These are phyloP conservation scores for Lupinus albus DNA, from an alignment of 306 rosid genomes.

Conservation along the genomic window DNA sequence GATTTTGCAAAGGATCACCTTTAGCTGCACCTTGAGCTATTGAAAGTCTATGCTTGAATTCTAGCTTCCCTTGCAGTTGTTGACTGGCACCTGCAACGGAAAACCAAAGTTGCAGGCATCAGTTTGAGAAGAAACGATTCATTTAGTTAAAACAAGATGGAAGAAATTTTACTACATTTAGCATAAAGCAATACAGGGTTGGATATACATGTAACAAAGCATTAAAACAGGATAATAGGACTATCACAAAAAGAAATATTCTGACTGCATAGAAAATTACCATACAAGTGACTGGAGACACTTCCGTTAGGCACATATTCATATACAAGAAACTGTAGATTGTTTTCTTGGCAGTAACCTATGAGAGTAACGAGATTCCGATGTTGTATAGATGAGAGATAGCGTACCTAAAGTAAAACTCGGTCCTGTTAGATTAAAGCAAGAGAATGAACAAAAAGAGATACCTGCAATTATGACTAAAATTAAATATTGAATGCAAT, in stretches of 20 bases:
- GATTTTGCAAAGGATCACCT: slow-evolving; percentile 99
- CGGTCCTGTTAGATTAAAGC: slow-evolving; percentile 45
- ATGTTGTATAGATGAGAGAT: slow-evolving; percentile 77
- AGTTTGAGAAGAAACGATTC: slow-evolving; percentile 27
- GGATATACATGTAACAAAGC: slow-evolving; percentile 10
- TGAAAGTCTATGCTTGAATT: slow-evolving; percentile 83
- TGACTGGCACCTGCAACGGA: slow-evolving; percentile 58
- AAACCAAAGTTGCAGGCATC: slow-evolving; percentile 1
- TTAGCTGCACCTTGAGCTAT: slow-evolving; percentile 97
- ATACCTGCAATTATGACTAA: slow-evolving; percentile 3
- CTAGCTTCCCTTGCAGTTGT: slow-evolving; percentile 70
- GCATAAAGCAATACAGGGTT: background rate
- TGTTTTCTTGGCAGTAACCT: slow-evolving; percentile 94
- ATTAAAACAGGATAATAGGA: background rate
- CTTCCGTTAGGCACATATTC: slow-evolving; percentile 90
- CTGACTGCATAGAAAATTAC: slow-evolving; percentile 58
- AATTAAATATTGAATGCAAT: slow-evolving; percentile 11
- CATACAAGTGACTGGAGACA: slow-evolving; percentile 87
- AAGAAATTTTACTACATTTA: background rate
- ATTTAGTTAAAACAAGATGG: slow-evolving; percentile 21
- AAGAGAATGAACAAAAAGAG: slow-evolving; percentile 42
- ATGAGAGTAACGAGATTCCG: slow-evolving; percentile 80
- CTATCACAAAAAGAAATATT: slow-evolving; percentile 8
- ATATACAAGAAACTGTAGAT: slow-evolving; percentile 79
- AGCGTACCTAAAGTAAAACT: slow-evolving; percentile 67